A percentile compares a stretch with the other conserved stretches of the same genome.
These are phyloP conservation scores for Geotrichum bryndzae DNA, from an alignment of 1,139 yeast species.

Conservation along the genomic window DNA sequence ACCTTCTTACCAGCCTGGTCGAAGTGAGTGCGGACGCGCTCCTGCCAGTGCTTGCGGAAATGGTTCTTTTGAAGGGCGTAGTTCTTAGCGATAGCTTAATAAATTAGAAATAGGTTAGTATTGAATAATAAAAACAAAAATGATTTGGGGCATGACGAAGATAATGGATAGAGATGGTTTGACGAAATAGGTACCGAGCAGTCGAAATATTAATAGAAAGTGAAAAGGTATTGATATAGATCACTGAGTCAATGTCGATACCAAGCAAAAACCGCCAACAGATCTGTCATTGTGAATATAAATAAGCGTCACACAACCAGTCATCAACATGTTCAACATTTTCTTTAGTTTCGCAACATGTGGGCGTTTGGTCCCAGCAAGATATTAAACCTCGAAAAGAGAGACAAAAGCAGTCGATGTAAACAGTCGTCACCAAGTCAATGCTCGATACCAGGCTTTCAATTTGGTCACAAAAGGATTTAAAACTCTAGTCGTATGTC, in stretches of 20 bases:
- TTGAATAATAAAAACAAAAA: neutral
- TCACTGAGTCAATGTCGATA: too few relatives aligned
- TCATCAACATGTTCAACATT: too few relatives aligned
- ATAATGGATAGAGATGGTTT: neutral
- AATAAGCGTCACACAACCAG: neutral
- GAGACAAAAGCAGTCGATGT: too few relatives aligned
- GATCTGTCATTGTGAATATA: too few relatives aligned
- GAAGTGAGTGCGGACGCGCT: constrained; percentile 97
- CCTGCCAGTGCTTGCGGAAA: constrained; percentile 98
- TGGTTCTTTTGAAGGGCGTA: constrained; percentile 61
- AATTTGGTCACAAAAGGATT: too few relatives aligned
- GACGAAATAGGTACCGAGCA: neutral
- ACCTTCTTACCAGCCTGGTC: constrained; percentile 99
- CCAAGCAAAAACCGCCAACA: too few relatives aligned
- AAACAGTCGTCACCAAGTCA: too few relatives aligned
- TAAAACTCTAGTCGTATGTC: too few relatives aligned
- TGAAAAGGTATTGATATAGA: too few relatives aligned
- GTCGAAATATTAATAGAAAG: neutral
- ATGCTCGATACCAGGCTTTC: too few relatives aligned
- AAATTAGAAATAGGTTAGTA: neutral
- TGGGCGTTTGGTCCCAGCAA: neutral
- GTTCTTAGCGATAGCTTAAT: constrained; percentile 91
- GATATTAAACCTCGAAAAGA: too few relatives aligned
- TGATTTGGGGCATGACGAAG: neutral
- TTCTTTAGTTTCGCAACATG: neutral